Evolutionary conservation across 306 rosid genomes (phyloP).

Genomic region (Malus domestica): DNA sequence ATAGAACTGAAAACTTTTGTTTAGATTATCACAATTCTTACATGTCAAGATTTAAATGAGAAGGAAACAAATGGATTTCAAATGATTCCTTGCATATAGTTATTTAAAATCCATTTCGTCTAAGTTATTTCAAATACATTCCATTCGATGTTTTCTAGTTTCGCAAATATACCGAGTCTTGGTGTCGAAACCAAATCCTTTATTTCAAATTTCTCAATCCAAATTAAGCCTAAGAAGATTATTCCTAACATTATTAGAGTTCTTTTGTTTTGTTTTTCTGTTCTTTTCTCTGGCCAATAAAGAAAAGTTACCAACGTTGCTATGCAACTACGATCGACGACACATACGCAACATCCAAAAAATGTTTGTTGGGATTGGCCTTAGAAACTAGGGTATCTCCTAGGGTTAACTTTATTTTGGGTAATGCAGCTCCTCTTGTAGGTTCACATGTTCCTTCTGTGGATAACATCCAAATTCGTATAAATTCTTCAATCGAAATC

Average conservation of each 20-base stretch:
- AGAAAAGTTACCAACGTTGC: neutral
- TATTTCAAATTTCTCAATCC: no score
- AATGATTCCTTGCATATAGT: no score
- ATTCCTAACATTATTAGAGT: neutral
- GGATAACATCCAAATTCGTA: neutral
- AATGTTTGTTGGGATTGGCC: neutral
- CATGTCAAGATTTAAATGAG: no score
- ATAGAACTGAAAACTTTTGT: no score
- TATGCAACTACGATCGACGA: neutral
- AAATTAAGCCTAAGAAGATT: no score
- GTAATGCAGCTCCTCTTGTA: neutral
- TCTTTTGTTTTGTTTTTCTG: neutral
- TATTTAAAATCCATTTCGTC: no score
- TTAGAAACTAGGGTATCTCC: neutral
- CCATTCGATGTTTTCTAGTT: no score
- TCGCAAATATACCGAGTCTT: no score
- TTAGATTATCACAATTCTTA: no score
- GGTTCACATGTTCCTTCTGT: neutral
- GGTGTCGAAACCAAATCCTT: no score
- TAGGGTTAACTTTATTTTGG: neutral
- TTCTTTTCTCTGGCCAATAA: neutral
- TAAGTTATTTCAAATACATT: no score
- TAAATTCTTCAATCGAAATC: neutral
- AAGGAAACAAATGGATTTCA: no score
- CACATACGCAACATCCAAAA: neutral